phyloP scores from a whole-genome alignment of 345 rosid species.

The Moricandia arvensis region DNA sequence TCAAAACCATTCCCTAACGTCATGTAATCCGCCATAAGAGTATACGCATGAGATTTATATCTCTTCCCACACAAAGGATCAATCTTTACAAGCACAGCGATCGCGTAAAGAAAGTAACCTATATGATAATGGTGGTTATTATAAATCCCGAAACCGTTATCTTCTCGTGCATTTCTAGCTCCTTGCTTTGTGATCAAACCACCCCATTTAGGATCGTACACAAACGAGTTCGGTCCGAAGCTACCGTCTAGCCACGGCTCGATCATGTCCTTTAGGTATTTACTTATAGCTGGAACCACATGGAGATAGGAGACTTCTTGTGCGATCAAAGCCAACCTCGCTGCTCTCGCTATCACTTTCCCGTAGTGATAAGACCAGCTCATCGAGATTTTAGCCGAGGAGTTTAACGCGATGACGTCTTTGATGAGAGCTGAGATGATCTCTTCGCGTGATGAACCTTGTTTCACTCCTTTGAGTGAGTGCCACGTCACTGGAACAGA shows the following conservation, averaged over 20 bases:
- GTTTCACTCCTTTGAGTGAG: slow-evolving; percentile 59
- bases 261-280: slow-evolving; percentile 66
- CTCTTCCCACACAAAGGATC: slow-evolving; percentile 83
- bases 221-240: slow-evolving; percentile 66
- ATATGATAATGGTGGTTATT: slow-evolving; percentile 79
- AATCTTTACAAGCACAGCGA: slow-evolving; percentile 80
- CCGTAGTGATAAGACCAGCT: slow-evolving; percentile 73
- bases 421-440: slow-evolving; percentile 58
- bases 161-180: slow-evolving; percentile 55
- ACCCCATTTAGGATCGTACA: slow-evolving; percentile 83
- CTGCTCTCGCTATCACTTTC: slow-evolving; percentile 79
- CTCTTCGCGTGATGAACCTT: slow-evolving; percentile 45
- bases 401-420: slow-evolving; percentile 58
- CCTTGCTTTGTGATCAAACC: slow-evolving; percentile 81
- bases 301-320: slow-evolving; percentile 69
- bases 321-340: slow-evolving; percentile 82
- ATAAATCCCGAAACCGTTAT: slow-evolving; percentile 76
- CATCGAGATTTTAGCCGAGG: slow-evolving; percentile 47
- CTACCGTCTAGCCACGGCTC: slow-evolving; percentile 90
- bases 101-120: slow-evolving; percentile 82
- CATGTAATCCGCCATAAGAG: slow-evolving; percentile 84
- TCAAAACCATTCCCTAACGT: slow-evolving; percentile 53
- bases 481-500: slow-evolving; percentile 48
- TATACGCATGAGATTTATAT: slow-evolving; percentile 74
- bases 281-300: slow-evolving; percentile 61